Conservation (phyloP, 805 yeast genomes). For the Candida awuae region DNA sequence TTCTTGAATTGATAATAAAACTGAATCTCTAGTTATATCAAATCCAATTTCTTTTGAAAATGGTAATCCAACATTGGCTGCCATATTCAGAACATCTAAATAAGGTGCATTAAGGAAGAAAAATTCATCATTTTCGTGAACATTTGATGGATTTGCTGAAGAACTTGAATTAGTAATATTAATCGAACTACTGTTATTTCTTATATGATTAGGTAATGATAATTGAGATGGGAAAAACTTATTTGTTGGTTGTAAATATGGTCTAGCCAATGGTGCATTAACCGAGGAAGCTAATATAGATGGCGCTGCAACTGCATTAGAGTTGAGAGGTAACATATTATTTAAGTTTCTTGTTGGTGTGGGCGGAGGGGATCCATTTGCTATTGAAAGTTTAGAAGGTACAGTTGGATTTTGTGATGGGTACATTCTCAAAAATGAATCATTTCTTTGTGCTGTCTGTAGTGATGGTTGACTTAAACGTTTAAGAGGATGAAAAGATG, state of each 20-base stretch:
- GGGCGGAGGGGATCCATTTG: neutral
- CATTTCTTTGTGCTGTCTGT: too few relatives aligned
- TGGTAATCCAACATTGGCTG: constrained; percentile 18
- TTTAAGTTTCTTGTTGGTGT: neutral
- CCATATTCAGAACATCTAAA: constrained; percentile 17
- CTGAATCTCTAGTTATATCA: constrained; percentile 11
- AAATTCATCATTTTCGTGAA: constrained; percentile 12
- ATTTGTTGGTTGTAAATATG: constrained; percentile 3
- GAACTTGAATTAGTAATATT: neutral
- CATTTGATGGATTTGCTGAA: neutral
- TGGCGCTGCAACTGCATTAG: too few relatives aligned
- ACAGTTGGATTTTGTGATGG: too few relatives aligned
- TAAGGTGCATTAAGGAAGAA: constrained; percentile 11
- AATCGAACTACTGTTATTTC: neutral
- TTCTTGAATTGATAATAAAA: constrained; percentile 6
- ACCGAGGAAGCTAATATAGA: neutral
- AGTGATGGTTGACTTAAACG: too few relatives aligned
- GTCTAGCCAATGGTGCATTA: constrained; percentile 9
- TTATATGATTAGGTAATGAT: neutral
- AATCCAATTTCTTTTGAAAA: constrained; percentile 23
- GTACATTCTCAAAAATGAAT: too few relatives aligned
- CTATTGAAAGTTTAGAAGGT: too few relatives aligned
- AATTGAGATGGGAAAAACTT: neutral
- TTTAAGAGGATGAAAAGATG: too few relatives aligned
- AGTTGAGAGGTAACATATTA: too few relatives aligned